These are phyloP conservation scores for Luffa aegyptiaca DNA, from an alignment of 306 rosid genomes.

Conservation along the genomic window DNA sequence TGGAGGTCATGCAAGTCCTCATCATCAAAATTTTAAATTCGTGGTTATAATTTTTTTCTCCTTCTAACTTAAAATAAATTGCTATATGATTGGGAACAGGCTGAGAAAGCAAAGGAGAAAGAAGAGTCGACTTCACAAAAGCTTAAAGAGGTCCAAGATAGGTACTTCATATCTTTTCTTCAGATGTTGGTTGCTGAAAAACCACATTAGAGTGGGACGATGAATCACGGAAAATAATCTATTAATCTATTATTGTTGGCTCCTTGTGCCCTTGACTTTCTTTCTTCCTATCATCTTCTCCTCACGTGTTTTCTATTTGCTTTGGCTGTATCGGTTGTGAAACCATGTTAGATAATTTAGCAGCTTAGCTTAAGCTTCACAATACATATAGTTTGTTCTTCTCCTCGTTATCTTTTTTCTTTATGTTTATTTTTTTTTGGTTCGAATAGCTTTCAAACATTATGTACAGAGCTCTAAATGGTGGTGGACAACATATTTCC, in stretches of 20 bases:
- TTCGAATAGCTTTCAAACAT: background rate
- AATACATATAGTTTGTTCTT: background rate
- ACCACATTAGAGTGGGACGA: background rate
- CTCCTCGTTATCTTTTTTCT: background rate
- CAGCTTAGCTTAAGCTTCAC: background rate
- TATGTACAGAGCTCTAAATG: background rate
- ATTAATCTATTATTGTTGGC: background rate
- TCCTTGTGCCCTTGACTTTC: background rate
- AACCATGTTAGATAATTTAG: background rate
- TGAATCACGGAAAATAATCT: background rate
- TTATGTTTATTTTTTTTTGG: background rate
- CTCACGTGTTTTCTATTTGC: background rate
- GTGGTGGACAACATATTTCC: background rate
- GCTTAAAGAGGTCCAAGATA: slow-evolving; percentile 40
- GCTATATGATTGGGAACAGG: slow-evolving; percentile 35
- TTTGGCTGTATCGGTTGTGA: background rate
- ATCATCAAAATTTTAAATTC: slow-evolving; percentile 9
- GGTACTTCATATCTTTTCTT: slow-evolving; percentile 30
- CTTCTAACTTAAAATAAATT: slow-evolving; percentile 15
- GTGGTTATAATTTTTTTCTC: background rate
- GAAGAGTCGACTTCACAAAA: slow-evolving; percentile 56
- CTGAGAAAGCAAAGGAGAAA: slow-evolving; percentile 88
- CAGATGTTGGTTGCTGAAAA: background rate
- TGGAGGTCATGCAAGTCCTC: slow-evolving; percentile 50
- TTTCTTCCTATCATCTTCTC: background rate